phyloP scores from a whole-genome alignment of 768 basidiomycete species.

The Strobilomyces dryophilus region DNA sequence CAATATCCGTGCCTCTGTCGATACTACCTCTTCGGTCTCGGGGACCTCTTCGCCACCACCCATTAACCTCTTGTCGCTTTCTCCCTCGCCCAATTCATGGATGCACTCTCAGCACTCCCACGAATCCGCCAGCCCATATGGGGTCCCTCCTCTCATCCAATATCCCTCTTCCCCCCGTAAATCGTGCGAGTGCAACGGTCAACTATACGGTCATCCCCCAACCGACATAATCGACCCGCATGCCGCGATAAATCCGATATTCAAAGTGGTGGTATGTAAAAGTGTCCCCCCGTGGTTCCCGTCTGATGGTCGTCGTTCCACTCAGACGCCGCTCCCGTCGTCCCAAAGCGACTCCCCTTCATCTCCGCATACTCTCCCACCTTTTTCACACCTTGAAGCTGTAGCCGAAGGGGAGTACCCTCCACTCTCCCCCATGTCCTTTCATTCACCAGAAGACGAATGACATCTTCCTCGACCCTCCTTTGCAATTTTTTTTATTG shows the following conservation, averaged over 20 bases:
- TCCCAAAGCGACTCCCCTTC: conserved; percentile 37
- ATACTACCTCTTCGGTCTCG: conserved; percentile 50
- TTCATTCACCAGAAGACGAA: conserved; percentile 49
- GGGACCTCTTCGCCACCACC: conserved; percentile 75
- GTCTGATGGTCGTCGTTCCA: conserved; percentile 6
- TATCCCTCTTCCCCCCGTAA: conserved; percentile 36
- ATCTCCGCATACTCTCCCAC: conserved; percentile 55
- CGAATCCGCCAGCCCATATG: conserved; percentile 36
- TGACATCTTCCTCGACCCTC: conserved; percentile 22
- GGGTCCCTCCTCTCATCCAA: conserved; percentile 35
- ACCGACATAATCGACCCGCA: conserved; percentile 60
- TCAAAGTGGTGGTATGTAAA: conserved; percentile 83
- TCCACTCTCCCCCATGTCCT: conserved; percentile 74
- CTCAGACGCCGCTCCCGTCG: conserved; percentile 51
- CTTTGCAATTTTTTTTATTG: conserved; percentile 24
- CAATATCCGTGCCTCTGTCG: conserved; percentile 64
- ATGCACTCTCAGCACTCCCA: conserved; percentile 43
- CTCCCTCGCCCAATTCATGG: conserved; percentile 60
- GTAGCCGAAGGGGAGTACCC: conserved; percentile 75
- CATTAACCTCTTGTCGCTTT: conserved; percentile 68
- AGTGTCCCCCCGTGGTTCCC: background rate
- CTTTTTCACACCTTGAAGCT: conserved; percentile 79
- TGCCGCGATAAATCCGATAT: conserved; percentile 79
- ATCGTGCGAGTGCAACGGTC: conserved; percentile 51
- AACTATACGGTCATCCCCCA: conserved; percentile 52